Percentiles rank a stretch among this genome's conserved stretches.
Conservation (phyloP, 73 alveolate species). For the Tetrahymena thermophila region DNA sequence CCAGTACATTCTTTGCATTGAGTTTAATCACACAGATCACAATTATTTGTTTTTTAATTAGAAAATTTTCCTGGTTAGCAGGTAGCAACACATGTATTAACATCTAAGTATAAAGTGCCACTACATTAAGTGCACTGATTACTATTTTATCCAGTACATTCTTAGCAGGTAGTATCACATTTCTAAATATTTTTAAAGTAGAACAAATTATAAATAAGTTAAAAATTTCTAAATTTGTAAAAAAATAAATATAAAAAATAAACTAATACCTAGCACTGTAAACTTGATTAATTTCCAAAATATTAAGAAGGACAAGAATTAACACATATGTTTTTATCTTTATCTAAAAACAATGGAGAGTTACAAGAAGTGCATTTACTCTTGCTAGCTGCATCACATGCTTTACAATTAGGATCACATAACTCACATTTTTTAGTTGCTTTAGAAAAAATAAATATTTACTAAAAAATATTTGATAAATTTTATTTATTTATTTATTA, state of each 20-base stretch:
- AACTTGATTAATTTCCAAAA: not conserved
- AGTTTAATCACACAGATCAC: not conserved
- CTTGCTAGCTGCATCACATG: not conserved
- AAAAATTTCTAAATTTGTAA: no score
- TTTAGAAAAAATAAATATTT: no score
- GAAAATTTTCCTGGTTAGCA: not conserved
- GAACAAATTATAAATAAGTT: no score
- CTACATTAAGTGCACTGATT: not conserved
- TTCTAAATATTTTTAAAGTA: not conserved
- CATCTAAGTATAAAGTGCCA: not conserved
- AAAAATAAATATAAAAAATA: no score
- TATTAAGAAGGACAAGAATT: not conserved
- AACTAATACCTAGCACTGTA: not conserved
- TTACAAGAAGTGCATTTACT: not conserved
- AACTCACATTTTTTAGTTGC: not conserved
- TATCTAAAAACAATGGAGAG: not conserved
- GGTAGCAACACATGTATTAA: not conserved
- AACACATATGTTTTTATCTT: not conserved
- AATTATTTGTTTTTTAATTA: not conserved
- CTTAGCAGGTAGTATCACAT: not conserved
- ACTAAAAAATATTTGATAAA: no score
- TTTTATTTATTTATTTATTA: no score
- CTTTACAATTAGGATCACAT: not conserved
- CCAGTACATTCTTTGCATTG: not conserved
- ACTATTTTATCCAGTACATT: not conserved